Evolutionary conservation across 139 green algal genomes (phyloP).

Genomic region (Volvox africanus): DNA sequence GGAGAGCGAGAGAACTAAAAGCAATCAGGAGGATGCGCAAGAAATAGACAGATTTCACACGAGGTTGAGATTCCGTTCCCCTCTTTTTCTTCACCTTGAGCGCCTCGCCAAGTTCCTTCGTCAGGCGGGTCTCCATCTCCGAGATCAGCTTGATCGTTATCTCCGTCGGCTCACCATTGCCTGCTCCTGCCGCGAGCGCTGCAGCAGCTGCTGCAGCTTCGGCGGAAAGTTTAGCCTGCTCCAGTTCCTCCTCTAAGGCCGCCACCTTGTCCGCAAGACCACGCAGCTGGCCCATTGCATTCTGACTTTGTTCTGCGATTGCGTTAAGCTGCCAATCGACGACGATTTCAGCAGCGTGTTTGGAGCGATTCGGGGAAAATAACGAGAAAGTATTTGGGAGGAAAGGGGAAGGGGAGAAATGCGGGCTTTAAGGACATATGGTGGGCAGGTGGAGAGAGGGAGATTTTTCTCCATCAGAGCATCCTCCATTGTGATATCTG

Average conservation of each 20-base stretch:
- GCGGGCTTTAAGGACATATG: too few relatives aligned
- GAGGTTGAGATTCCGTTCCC: neutral
- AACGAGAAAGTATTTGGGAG: too few relatives aligned
- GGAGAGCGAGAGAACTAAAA: too few relatives aligned
- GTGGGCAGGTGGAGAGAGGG: too few relatives aligned
- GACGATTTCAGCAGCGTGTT: too few relatives aligned
- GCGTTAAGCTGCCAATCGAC: neutral
- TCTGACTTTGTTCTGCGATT: neutral
- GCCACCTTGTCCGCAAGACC: neutral
- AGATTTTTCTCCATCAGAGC: too few relatives aligned
- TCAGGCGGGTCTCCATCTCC: neutral
- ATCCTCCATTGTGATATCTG: too few relatives aligned
- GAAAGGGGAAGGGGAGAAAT: too few relatives aligned
- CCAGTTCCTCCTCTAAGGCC: constrained; percentile 1
- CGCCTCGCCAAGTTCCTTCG: constrained; percentile 14
- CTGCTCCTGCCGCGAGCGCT: neutral
- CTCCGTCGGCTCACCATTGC: neutral
- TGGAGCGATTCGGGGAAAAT: too few relatives aligned
- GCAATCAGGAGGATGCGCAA: too few relatives aligned
- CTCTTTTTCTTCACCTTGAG: constrained; percentile 4
- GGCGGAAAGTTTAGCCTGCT: neutral
- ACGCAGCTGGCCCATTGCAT: neutral
- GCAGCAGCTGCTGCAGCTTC: neutral
- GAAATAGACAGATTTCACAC: too few relatives aligned
- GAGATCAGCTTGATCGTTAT: neutral